phyloP scores from a whole-genome alignment of 768 basidiomycete species.

The Xerocomellus amylosporus region DNA sequence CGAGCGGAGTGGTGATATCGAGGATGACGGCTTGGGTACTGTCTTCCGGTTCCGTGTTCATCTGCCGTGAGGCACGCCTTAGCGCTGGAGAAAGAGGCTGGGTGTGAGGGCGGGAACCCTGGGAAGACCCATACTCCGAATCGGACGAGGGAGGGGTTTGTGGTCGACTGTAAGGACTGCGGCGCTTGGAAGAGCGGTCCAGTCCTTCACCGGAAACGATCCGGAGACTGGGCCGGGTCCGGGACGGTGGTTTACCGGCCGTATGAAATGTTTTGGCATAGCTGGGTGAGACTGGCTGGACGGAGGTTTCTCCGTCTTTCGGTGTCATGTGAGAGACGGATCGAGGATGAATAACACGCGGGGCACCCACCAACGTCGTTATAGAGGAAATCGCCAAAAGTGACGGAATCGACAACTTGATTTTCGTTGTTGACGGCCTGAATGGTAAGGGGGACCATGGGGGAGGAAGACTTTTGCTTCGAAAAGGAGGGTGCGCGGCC shows the following conservation, averaged over 20 bases:
- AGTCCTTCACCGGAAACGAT: slow-evolving; percentile 23
- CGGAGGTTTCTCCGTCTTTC: slow-evolving; percentile 7
- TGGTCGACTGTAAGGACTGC: slow-evolving; percentile 39
- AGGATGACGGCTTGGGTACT: slow-evolving; percentile 55
- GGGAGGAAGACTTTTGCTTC: slow-evolving; percentile 35
- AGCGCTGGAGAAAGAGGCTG: slow-evolving; percentile 15
- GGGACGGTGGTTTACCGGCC: slow-evolving; percentile 12
- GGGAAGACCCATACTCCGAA: slow-evolving; percentile 33
- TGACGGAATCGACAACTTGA: slow-evolving; percentile 56
- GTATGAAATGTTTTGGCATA: slow-evolving; percentile 1
- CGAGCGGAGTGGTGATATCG: slow-evolving; percentile 56
- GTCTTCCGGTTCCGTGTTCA: slow-evolving; percentile 37
- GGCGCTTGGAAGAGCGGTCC: slow-evolving; percentile 35
- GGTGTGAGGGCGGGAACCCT: slow-evolving; percentile 18
- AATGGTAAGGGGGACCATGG: slow-evolving; percentile 55
- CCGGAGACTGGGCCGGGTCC: slow-evolving; percentile 24
- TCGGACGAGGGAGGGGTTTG: slow-evolving; percentile 42
- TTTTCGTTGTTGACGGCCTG: slow-evolving; percentile 59
- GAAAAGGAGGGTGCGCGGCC: slow-evolving; percentile 57
- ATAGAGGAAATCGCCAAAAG: slow-evolving; percentile 72
- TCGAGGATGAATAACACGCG: background rate
- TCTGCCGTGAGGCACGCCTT: slow-evolving; percentile 24
- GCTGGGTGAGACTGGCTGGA: background rate
- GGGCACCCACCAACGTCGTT: slow-evolving; percentile 42
- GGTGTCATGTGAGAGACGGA: background rate